These are phyloP conservation scores for Ephemerocybe angulata DNA, from an alignment of 768 basidiomycete species.

Conservation along the genomic window DNA sequence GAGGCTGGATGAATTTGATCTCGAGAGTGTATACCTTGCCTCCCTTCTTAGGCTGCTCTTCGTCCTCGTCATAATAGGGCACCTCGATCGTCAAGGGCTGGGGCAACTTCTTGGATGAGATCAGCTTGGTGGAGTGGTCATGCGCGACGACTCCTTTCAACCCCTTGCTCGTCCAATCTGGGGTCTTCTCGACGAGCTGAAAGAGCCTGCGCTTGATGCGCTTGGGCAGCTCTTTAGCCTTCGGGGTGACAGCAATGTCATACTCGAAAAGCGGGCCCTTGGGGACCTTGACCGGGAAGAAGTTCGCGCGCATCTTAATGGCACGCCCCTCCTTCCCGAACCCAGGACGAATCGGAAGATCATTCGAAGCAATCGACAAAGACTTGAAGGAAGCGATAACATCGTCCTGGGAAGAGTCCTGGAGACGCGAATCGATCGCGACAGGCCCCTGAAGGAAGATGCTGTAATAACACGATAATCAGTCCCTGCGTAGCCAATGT, in stretches of 20 bases:
- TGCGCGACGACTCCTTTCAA: conserved; percentile 51
- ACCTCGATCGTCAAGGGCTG: conserved; percentile 43
- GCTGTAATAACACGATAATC: conserved; percentile 23
- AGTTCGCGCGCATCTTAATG: conserved; percentile 61
- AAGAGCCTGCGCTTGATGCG: conserved; percentile 60
- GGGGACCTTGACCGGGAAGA: conserved; percentile 56
- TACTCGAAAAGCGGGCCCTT: conserved; percentile 58
- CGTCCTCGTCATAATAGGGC: conserved; percentile 50
- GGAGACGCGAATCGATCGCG: conserved; percentile 40
- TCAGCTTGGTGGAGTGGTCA: conserved; percentile 50
- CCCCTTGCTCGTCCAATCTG: conserved; percentile 48
- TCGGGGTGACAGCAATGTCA: conserved; percentile 51
- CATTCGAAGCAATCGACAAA: conserved; percentile 29
- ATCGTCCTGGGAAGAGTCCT: conserved; percentile 37
- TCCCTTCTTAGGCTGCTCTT: conserved; percentile 38
- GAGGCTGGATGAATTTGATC: conserved; percentile 37
- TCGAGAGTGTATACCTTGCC: conserved; percentile 47
- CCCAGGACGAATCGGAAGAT: conserved; percentile 56
- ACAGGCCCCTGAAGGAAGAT: conserved; percentile 39
- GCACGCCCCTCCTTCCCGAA: conserved; percentile 49
- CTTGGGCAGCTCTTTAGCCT: conserved; percentile 44
- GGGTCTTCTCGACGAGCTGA: conserved; percentile 52
- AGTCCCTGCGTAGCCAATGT: conserved; percentile 7
- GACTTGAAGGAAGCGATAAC: conserved; percentile 36
- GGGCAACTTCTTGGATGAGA: conserved; percentile 43